phyloP scores from a whole-genome alignment of 306 rosid genomes.

The Cicer judaicum region DNA sequence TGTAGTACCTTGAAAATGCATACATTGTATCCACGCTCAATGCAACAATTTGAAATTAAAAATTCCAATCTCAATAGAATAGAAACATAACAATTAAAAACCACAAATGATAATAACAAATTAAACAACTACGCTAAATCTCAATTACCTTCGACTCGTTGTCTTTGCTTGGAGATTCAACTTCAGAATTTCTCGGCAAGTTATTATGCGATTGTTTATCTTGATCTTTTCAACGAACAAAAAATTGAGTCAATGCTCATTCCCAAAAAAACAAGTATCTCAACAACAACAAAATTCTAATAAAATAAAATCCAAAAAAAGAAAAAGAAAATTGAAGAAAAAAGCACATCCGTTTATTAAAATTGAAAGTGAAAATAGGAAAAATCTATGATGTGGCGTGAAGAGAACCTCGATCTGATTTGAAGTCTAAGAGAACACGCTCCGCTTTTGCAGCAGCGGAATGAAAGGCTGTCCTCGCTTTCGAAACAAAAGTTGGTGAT shows the following conservation, averaged over 20 bases:
- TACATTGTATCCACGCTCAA: background rate
- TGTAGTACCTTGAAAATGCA: background rate
- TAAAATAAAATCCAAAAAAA: background rate
- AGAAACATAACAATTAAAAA: background rate
- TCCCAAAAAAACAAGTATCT: conserved; percentile 23
- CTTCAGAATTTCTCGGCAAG: conserved; percentile 43
- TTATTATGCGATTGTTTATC: conserved; percentile 53
- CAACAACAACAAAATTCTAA: background rate
- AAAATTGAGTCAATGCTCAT: conserved; percentile 44
- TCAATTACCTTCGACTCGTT: conserved; percentile 59
- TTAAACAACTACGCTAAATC: background rate
- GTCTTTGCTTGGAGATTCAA: conserved; percentile 49
- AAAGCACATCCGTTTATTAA: background rate
- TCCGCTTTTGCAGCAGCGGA: conserved; percentile 99
- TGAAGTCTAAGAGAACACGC: conserved; percentile 77
- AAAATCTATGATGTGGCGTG: conserved; percentile 30
- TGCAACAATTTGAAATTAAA: background rate
- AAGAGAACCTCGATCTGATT: conserved; percentile 79
- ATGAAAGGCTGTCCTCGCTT: conserved; percentile 94
- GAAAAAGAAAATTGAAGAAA: background rate
- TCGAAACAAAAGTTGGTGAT: conserved; percentile 79
- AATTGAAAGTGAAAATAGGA: conserved; percentile 12
- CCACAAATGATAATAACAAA: background rate
- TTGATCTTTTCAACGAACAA: conserved; percentile 67
- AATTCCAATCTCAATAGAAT: background rate